These are phyloP conservation scores for Rauvolfia tetraphylla DNA, from an alignment of 257 asterid genomes.

Conservation along the genomic window DNA sequence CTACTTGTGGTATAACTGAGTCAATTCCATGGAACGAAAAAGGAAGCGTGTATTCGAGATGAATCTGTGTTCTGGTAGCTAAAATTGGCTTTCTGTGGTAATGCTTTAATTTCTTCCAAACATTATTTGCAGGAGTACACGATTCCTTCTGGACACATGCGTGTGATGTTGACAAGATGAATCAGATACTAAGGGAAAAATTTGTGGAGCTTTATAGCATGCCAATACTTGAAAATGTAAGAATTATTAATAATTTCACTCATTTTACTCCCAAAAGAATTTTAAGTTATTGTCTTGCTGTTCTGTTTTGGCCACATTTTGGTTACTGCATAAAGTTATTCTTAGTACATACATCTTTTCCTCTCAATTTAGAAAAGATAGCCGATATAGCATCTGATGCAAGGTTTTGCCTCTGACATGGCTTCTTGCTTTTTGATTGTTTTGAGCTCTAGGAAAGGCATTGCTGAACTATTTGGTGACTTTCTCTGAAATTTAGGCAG, in stretches of 20 bases:
- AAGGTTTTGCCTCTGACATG: not conserved
- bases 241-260: constrained; percentile 24
- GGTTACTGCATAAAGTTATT: not conserved
- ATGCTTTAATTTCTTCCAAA: not conserved
- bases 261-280: not conserved
- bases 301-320: not conserved
- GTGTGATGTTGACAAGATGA: constrained; percentile 87
- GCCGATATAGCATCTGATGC: not conserved
- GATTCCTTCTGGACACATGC: constrained; percentile 99
- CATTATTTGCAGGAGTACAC: constrained; percentile 65
- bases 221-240: constrained; percentile 90
- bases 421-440: not conserved
- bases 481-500: not conserved
- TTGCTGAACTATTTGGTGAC: not conserved
- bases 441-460: not conserved
- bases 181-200: constrained; percentile 67
- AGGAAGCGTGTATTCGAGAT: not conserved
- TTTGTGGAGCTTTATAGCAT: constrained; percentile 79
- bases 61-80: not conserved
- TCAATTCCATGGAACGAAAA: not conserved
- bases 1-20: too few species aligned
- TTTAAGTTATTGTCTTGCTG: not conserved
- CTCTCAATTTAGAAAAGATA: not conserved
- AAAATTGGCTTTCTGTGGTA: not conserved
- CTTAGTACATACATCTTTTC: not conserved